Percentiles rank a stretch among this genome's conserved stretches.
phyloP scores from a whole-genome alignment of 192 early-diverging fungal species.

The Coemansia sp. region DNA sequence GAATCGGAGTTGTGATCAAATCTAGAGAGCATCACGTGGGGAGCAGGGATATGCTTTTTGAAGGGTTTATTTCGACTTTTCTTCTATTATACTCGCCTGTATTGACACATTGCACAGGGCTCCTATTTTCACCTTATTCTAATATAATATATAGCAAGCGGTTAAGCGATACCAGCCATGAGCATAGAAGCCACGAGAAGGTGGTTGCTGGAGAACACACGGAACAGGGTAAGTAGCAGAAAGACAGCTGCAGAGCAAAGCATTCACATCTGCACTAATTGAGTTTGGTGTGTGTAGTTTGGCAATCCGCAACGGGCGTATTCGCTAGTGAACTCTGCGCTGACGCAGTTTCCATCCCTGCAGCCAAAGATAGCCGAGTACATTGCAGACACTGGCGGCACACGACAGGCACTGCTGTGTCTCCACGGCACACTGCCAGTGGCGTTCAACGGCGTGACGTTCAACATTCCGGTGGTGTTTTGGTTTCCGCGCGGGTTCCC shows the following conservation, averaged over 20 bases:
- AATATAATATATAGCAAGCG: background rate
- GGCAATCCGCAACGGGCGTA: conserved; percentile 27
- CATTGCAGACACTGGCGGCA: conserved; percentile 36
- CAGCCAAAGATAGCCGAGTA: conserved; percentile 39
- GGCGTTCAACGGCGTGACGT: conserved; percentile 71
- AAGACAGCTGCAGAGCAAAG: background rate
- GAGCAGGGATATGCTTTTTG: background rate
- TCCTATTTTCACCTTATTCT: background rate
- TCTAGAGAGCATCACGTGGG: background rate
- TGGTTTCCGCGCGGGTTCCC: conserved; percentile 89
- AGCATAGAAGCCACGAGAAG: conserved; percentile 36
- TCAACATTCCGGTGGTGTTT: conserved; percentile 90
- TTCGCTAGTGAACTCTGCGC: conserved; percentile 25
- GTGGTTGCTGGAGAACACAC: conserved; percentile 46
- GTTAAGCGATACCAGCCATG: background rate
- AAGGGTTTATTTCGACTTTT: background rate
- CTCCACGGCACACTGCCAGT: conserved; percentile 89
- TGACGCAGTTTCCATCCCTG: conserved; percentile 35
- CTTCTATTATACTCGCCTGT: background rate
- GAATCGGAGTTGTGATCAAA: background rate
- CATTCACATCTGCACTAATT: conserved; percentile 1
- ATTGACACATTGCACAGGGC: background rate
- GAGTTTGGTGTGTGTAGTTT: conserved; percentile 20
- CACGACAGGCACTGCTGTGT: conserved; percentile 67
- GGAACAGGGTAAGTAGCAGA: conserved; percentile 33